Evolutionary conservation across 441 rosid genomes (phyloP).

Genomic region (Adansonia gregorii): DNA sequence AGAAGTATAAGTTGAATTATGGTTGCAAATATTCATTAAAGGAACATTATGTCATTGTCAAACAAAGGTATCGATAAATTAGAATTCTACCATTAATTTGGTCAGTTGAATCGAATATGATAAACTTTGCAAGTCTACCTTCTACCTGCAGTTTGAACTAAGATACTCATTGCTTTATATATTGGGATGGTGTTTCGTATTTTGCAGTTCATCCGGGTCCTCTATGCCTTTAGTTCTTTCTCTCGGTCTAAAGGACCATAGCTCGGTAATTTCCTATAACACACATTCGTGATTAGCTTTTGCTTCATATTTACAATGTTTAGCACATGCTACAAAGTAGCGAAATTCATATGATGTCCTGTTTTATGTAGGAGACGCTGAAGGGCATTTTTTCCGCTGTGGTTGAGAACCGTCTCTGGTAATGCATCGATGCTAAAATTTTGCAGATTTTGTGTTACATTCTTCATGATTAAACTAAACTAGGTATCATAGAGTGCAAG

Average conservation of each 20-base stretch:
- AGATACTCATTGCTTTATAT: not conserved
- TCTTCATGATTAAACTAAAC: not conserved
- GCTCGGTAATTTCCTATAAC: constrained; percentile 50
- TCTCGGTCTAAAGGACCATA: constrained; percentile 90
- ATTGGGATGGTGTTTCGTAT: constrained; percentile 14
- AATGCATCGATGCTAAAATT: constrained; percentile 16
- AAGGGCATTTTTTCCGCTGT: constrained; percentile 74
- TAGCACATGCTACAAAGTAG: not conserved
- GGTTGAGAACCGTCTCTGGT: constrained; percentile 71
- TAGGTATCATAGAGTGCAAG: not conserved
- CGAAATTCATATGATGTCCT: not conserved
- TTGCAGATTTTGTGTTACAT: not conserved
- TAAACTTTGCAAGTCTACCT: not conserved
- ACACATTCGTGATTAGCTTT: not conserved
- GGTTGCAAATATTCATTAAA: not conserved
- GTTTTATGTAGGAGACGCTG: constrained; percentile 63
- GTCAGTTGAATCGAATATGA: not conserved
- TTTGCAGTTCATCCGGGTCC: constrained; percentile 56
- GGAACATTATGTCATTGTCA: not conserved
- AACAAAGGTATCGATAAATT: not conserved
- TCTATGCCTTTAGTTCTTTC: constrained; percentile 71
- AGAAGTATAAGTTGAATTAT: not conserved
- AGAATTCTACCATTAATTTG: not conserved
- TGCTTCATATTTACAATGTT: not conserved
- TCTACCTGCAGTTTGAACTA: not conserved